Evolutionary conservation across 257 asterid genomes (phyloP), one percentile per base, ranked within the genome.

Genomic region (Osmanthus fragrans): DNA sequence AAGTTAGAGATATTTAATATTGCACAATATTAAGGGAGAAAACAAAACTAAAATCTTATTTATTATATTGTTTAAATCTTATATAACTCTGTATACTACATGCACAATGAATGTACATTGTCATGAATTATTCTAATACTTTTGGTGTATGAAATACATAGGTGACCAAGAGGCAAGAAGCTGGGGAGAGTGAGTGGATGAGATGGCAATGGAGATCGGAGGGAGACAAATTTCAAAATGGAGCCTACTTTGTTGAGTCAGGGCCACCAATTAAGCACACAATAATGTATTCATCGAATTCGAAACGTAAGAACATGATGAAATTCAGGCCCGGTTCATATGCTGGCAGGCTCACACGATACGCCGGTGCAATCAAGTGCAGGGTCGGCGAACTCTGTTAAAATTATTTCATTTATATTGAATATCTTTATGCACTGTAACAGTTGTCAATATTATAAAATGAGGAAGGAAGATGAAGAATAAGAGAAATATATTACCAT

Each of bases 191-290:
- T 21, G 84, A 86, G 73, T 88, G 92, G 92, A 84, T 33, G 84
- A 86, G 86, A 2, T 88, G 92, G 92, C 92, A 88, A 73, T 88
- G 92, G 92, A 58, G 89, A 16, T 88, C 92, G 7, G 92, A 88
- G 70, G 92, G 92, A 0, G 92, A 88, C 76, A 9, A 76, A 79
- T 86, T 88, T 66, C 25, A 66, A 18, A 88, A 88, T 12, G 92
- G 90, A 33, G 90, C 92, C 8, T 88, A 37, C 81, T 88, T 88
- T 54, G 74, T 77, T 0, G 90, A 88, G 54, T 88, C 92, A 34
- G 90, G 92, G 4, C 84, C 87, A 8, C 82, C 85, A 30, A 27
- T 88, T 29, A 56, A 29, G 11, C 90, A 86, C 79, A 15, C 34
- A 0, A 79, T 36, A 9, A 58, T 30, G 39, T 12, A 63, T 27